These are phyloP conservation scores for Ustilago trichophora DNA, from an alignment of 1,284 basidiomycete species.

Conservation along the genomic window DNA sequence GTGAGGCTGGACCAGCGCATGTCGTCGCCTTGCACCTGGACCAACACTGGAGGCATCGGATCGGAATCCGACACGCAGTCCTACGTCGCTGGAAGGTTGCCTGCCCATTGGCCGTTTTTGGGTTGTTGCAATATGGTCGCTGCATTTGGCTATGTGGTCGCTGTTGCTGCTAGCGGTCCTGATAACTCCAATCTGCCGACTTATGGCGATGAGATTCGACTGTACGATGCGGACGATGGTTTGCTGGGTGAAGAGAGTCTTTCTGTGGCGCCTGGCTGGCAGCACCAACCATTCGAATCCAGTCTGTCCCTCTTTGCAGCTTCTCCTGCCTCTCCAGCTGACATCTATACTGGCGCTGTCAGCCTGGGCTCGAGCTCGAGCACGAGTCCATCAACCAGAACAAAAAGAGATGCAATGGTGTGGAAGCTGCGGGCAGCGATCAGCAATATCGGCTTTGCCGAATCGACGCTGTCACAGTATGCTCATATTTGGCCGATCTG, in stretches of 20 bases:
- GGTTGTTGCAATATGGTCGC: constrained; percentile 22
- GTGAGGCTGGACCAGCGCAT: constrained; percentile 10
- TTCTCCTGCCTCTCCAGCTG: too few species aligned
- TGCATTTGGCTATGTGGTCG: constrained; percentile 17
- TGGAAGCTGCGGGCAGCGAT: constrained; percentile 22
- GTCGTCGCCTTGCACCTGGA: neutral
- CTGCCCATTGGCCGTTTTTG: constrained; percentile 17
- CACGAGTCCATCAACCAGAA: neutral
- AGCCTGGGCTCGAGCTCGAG: too few species aligned
- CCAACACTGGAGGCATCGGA: too few species aligned
- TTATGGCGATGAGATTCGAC: constrained; percentile 14
- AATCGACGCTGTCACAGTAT: constrained; percentile 15
- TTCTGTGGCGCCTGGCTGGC: too few species aligned
- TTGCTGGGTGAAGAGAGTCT: too few species aligned
- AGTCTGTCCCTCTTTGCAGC: too few species aligned
- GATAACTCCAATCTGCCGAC: constrained; percentile 7
- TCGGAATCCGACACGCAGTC: neutral
- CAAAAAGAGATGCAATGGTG: constrained; percentile 5
- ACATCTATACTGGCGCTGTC: too few species aligned
- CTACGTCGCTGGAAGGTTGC: neutral
- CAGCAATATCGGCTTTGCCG: constrained; percentile 18
- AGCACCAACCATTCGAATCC: too few species aligned
- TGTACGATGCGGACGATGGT: too few species aligned
- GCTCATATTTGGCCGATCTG: constrained; percentile 8
- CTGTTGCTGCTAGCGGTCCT: constrained; percentile 17